Evolutionary conservation across 2,329 filamentous ascomycete species (phyloP).

Genomic region (Neoascochyta sp.): DNA sequence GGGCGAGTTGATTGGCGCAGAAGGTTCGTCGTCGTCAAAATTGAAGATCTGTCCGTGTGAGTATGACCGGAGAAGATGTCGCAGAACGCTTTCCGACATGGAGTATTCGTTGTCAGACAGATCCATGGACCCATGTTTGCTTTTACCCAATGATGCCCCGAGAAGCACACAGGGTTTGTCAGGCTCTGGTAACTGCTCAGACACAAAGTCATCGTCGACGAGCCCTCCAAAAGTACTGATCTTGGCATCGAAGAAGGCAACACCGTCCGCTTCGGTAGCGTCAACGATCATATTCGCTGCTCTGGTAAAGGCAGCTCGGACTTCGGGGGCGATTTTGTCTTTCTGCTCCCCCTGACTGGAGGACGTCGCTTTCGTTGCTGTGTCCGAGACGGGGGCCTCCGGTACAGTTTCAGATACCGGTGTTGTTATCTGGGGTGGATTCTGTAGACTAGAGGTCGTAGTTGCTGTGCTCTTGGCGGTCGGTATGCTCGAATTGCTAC

Average conservation of each 20-base stretch:
- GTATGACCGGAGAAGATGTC: slow-evolving; percentile 33
- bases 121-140: slow-evolving; percentile 6
- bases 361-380: slow-evolving; percentile 19
- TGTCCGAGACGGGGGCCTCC: slow-evolving; percentile 14
- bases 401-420: slow-evolving; percentile 21
- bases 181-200: slow-evolving; percentile 28
- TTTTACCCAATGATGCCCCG: slow-evolving; percentile 25
- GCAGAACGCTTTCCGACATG: slow-evolving; percentile 32
- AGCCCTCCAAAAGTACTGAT: slow-evolving; percentile 38
- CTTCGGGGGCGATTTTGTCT: slow-evolving; percentile 27
- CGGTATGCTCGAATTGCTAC: slow-evolving; percentile 18
- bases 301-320: slow-evolving; percentile 32
- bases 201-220: slow-evolving; percentile 34
- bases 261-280: slow-evolving; percentile 37
- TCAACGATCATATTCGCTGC: slow-evolving; percentile 41
- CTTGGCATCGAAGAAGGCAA: slow-evolving; percentile 39
- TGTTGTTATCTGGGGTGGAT: slow-evolving; percentile 18
- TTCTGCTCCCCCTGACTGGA: slow-evolving; percentile 19
- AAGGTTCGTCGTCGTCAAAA: slow-evolving; percentile 26
- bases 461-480: slow-evolving; percentile 16
- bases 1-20: slow-evolving; percentile 15
- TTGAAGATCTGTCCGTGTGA: slow-evolving; percentile 40
- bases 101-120: slow-evolving; percentile 15
- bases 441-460: slow-evolving; percentile 16
- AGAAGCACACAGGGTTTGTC: slow-evolving; percentile 35